A percentile compares a stretch with the other conserved stretches of the same genome.
phyloP scores from a whole-genome alignment of 345 rosid genomes.

The Eutrema heterophyllum region DNA sequence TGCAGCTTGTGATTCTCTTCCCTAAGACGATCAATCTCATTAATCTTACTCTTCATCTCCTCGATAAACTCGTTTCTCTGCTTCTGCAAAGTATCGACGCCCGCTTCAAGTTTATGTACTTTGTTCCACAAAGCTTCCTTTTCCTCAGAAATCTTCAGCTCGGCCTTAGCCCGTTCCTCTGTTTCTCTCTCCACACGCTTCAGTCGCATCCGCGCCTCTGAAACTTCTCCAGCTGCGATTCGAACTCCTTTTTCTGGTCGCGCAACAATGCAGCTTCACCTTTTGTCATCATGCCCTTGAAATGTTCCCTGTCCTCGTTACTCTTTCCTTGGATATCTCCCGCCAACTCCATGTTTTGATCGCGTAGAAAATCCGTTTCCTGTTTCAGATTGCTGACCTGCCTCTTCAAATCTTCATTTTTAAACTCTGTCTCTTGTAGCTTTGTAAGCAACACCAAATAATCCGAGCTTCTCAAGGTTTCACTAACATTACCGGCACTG shows the following conservation, averaged over 20 bases:
- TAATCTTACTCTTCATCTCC: too few species aligned
- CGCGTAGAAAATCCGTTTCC: slow-evolving; percentile 36
- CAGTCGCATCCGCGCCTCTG: slow-evolving; percentile 27
- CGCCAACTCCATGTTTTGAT: slow-evolving; percentile 31
- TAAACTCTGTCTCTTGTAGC: slow-evolving; percentile 26
- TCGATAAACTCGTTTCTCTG: too few species aligned
- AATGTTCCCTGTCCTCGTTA: slow-evolving; percentile 17
- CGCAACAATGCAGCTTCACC: slow-evolving; percentile 36
- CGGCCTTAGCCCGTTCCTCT: slow-evolving; percentile 17
- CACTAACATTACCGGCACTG: slow-evolving; percentile 30
- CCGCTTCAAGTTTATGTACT: slow-evolving; percentile 29
- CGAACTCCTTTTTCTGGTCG: slow-evolving; percentile 31
- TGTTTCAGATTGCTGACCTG: slow-evolving; percentile 32
- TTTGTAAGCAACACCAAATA: slow-evolving; percentile 27
- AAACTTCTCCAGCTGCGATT: slow-evolving; percentile 21
- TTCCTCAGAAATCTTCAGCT: slow-evolving; percentile 33
- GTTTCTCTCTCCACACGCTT: slow-evolving; percentile 40
- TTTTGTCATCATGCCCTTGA: slow-evolving; percentile 30
- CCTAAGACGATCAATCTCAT: slow-evolving; percentile 34
- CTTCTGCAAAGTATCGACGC: slow-evolving; percentile 11
- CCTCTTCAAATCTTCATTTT: slow-evolving; percentile 31
- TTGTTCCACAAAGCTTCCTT: slow-evolving; percentile 32
- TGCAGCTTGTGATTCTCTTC: slow-evolving; percentile 43
- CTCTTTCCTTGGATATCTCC: slow-evolving; percentile 27
- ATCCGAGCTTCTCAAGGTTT: slow-evolving; percentile 18